Base-by-base conservation (phyloP, 805 yeast species). In the Nakazawaea anatomiae region DNA sequence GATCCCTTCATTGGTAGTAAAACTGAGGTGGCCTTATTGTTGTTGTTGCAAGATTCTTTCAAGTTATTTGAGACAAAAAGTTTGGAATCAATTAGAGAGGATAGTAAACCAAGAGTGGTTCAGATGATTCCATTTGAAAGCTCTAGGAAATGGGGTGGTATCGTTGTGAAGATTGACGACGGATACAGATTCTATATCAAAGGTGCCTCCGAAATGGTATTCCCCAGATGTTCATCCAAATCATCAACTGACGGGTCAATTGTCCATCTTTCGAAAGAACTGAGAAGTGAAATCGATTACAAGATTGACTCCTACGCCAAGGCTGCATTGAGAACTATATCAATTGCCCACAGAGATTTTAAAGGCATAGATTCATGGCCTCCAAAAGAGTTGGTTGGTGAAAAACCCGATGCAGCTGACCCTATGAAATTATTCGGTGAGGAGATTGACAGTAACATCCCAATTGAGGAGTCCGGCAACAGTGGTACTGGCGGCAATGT, bases 141-240 rank as follows among this genome's bases (percentile, higher is more conserved):
- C 53, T 75, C 88, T 4, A 77, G 96, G 60, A 94, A 94, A 71
- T 94, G 96, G 92, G 89, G 96, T 60, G 96, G 94, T 42, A 68
- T 89, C 25, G 83, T 90, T 5, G 75, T 85, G 47, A 74, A 75
- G 48, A 66, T 70, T 11, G 74, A 74, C 8, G 73, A 71, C 14
- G 59, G 73, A 1, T 85, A 67, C 64, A 76, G 94, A 51, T 70
- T 89, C 49, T 84, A 78, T 55, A 71, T 88, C 52, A 94, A 94
- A 70, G 99, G 99, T 55, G 99, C 99, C 1, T 91, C 97, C 1
- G 99, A 94, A 68, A 79, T 94, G 54, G 77, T 94, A 11, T 75
- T 87, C 55, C 73, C 75, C 27, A 71, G 77, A 58, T 86, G 96
- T 63, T 68, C 78, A 1, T 72, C 60, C 52, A 66, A 65, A 53